Conservation (phyloP, 306 rosid species). For the Rosa lucieae region DNA sequence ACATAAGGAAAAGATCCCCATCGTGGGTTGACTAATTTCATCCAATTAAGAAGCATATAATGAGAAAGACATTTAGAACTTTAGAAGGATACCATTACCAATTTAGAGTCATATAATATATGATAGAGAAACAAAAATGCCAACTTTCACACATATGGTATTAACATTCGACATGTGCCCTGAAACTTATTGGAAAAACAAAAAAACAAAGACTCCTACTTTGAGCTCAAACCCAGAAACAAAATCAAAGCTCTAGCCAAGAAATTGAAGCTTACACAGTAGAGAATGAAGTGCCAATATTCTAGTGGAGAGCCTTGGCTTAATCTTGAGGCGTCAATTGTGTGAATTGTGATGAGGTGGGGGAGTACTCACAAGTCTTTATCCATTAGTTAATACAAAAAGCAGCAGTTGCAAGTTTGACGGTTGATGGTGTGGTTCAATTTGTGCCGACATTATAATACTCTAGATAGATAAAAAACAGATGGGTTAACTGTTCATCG, state of each 20-base stretch:
- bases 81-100: background rate
- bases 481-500: too few species aligned
- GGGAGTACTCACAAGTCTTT: background rate
- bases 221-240: background rate
- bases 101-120: background rate
- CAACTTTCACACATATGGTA: background rate
- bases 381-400: background rate
- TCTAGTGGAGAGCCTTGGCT: conserved; percentile 1
- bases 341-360: background rate
- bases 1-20: too few species aligned
- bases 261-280: conserved; percentile 12
- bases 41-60: background rate
- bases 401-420: too few species aligned
- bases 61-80: background rate
- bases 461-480: too few species aligned
- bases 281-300: background rate
- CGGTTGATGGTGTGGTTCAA: too few species aligned
- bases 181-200: background rate
- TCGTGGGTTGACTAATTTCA: too few species aligned
- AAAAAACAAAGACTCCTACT: background rate
- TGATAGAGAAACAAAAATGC: background rate
- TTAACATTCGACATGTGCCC: background rate
- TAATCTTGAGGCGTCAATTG: background rate
- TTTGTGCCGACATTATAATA: too few species aligned
- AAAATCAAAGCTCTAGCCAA: background rate